phyloP scores from a whole-genome alignment of 2,329 filamentous ascomycete genomes.

The Trichophyton mentagrophytes region DNA sequence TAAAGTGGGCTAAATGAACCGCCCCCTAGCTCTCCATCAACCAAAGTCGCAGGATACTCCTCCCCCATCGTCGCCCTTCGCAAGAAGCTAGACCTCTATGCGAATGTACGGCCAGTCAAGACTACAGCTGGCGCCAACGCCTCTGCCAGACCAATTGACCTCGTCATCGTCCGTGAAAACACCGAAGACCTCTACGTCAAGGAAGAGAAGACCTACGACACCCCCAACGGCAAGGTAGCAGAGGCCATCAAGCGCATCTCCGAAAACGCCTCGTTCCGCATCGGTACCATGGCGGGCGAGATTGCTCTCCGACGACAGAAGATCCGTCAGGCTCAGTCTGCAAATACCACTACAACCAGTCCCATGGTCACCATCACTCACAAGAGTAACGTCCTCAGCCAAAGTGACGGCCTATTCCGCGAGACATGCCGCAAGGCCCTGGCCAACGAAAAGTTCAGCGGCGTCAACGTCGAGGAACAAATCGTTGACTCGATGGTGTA shows the following conservation, averaged over 20 bases:
- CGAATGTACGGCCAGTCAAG: constrained; percentile 95
- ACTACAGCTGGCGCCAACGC: constrained; percentile 44
- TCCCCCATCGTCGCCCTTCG: constrained; percentile 92
- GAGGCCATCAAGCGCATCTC: constrained; percentile 98
- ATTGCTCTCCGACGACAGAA: constrained; percentile 80
- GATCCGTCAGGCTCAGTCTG: constrained; percentile 48
- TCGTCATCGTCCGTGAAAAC: constrained; percentile 98
- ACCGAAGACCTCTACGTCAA: constrained; percentile 98
- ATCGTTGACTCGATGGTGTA: constrained; percentile 99
- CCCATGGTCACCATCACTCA: constrained; percentile 92
- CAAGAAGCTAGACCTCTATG: constrained; percentile 89
- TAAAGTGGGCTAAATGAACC: background rate
- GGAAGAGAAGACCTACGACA: constrained; percentile 75
- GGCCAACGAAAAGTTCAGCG: constrained; percentile 48
- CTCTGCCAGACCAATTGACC: constrained; percentile 59
- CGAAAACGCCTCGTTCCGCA: constrained; percentile 69
- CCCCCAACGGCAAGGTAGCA: constrained; percentile 64
- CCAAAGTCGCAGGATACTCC: constrained; percentile 85
- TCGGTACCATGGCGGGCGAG: constrained; percentile 85
- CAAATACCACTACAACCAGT: constrained; percentile 21
- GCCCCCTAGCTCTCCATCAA: constrained; percentile 60
- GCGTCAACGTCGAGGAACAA: constrained; percentile 73
- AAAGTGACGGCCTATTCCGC: constrained; percentile 94
- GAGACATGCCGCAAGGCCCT: constrained; percentile 63
- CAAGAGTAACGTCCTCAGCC: constrained; percentile 93